These are phyloP conservation scores for Pestalotiopsis sp. DNA, from an alignment of 2,329 filamentous ascomycete species.

Conservation along the genomic window DNA sequence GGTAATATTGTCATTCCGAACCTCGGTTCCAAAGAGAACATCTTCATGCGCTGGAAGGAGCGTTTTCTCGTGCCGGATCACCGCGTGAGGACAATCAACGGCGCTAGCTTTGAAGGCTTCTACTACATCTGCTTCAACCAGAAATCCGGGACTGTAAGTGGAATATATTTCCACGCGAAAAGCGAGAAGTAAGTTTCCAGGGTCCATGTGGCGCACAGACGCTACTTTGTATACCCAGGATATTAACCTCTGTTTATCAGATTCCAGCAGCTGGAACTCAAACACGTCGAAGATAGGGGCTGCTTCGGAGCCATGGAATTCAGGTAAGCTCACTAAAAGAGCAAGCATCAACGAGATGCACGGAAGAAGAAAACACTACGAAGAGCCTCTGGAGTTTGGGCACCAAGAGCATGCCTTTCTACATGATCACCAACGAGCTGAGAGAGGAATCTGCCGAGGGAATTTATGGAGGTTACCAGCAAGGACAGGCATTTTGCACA, in stretches of 20 bases:
- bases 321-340: slow-evolving; percentile 46
- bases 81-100: slow-evolving; percentile 84
- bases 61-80: slow-evolving; percentile 97
- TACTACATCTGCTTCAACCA: slow-evolving; percentile 99
- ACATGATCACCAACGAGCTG: neutral
- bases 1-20: slow-evolving; percentile 61
- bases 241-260: slow-evolving; percentile 41
- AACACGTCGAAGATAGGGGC: slow-evolving; percentile 82
- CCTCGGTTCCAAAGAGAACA: slow-evolving; percentile 77
- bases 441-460: neutral
- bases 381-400: neutral
- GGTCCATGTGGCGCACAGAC: neutral
- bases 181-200: slow-evolving; percentile 81
- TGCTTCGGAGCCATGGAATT: slow-evolving; percentile 90
- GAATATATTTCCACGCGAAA: slow-evolving; percentile 97
- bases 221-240: neutral
- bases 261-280: slow-evolving; percentile 90
- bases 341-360: neutral
- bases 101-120: slow-evolving; percentile 96
- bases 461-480: neutral
- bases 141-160: slow-evolving; percentile 79
- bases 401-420: neutral
- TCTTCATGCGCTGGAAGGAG: slow-evolving; percentile 99
- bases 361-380: neutral
- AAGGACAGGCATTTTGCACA: neutral